Base-by-base conservation (phyloP, 2,329 filamentous ascomycete genomes). In the Orbilia brochopaga region DNA sequence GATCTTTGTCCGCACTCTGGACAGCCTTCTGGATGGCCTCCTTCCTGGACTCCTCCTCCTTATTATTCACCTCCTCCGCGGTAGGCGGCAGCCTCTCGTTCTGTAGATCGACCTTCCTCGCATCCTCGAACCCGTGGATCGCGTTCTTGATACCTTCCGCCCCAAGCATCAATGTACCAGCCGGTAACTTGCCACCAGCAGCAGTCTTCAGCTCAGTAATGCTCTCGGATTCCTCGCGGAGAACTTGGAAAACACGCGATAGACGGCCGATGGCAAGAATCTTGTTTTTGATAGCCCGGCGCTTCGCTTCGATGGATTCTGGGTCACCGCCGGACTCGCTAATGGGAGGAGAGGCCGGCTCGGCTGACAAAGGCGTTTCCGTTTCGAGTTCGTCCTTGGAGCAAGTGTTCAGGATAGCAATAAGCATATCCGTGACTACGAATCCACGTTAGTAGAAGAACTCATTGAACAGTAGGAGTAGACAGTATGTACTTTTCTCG, bases 281-380 rank as follows among this genome's bases (percentile, higher is more conserved):
- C 84, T 99, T 99, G 87, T 99, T 99, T 85, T 97, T 97, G 85
- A 99, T 96, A 2, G 92, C 92, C 51, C 92, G 88, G 78, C 94
- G 87, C 85, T 97, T 97, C 83, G 89, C 93, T 79, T 99, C 94
- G 77, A 89, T 91, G 58, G 89, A 92, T 56, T 96, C 92, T 11
- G 90, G 88, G 77, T 97, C 93, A 77, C 84, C 81, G 30, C 83
- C 81, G 37, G 56, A 40, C 8, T 81, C 79, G 2, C 82, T 81
- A 51, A 88, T 80, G 1, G 92, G 87, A 37, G 93, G 91, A 10
- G 93, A 96, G 8, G 85, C 80, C 0, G 91, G 89, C 4, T 87
- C 90, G 15, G 85, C 83, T n/a, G 88, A 87, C 11, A 88, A 87
- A 1, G 90, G 89, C 2, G 90, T 89, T 62, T 97, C 92, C 74